These are phyloP conservation scores for Colletotrichum sp. DNA, from an alignment of 2,329 filamentous ascomycete genomes.

Conservation along the genomic window DNA sequence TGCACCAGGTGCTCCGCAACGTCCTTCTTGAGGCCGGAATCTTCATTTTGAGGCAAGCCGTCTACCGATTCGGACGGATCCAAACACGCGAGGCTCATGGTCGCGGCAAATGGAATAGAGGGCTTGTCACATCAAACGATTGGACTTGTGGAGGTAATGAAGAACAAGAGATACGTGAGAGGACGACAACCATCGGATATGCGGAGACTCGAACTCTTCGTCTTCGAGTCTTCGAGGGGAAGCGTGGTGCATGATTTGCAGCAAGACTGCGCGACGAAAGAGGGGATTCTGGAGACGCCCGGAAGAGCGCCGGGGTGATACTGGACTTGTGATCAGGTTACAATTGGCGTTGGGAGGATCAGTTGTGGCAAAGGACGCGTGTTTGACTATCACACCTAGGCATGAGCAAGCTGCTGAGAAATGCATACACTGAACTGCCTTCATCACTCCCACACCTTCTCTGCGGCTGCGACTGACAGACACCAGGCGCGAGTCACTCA, in stretches of 20 bases:
- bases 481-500: not conserved
- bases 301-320: not conserved
- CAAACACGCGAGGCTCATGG: not conserved
- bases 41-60: not conserved
- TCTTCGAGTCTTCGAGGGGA: not conserved
- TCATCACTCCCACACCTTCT: not conserved
- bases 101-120: not conserved
- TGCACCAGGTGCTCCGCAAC: not conserved
- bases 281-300: not conserved
- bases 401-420: not conserved
- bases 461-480: not conserved
- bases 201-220: not conserved
- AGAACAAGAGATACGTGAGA: not conserved
- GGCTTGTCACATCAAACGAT: not conserved
- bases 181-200: not conserved
- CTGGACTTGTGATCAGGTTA: not conserved
- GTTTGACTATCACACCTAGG: not conserved
- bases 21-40: not conserved
- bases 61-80: not conserved
- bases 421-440: not conserved
- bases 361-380: constrained; percentile 12
- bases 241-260: not conserved
- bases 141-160: not conserved
- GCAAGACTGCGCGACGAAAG: not conserved
- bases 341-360: not conserved